Evolutionary conservation across 208 protist genomes (phyloP).

Genomic region (Trypanosoma melophagium): DNA sequence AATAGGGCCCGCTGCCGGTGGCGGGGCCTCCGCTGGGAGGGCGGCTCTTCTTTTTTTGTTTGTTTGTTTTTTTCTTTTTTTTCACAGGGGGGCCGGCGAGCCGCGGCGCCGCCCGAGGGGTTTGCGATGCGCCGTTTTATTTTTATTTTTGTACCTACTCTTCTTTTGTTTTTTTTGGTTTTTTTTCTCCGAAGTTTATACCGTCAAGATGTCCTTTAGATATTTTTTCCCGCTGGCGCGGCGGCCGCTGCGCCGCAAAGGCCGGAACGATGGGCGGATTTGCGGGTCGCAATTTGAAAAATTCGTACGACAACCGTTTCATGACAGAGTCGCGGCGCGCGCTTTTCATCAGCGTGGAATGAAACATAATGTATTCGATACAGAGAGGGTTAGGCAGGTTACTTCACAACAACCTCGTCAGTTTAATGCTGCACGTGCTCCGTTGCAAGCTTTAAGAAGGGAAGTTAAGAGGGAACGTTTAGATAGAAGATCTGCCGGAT

Average conservation of each 20-base stretch:
- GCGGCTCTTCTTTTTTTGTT: too few relatives aligned
- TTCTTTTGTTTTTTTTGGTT: too few relatives aligned
- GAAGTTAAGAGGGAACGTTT: conserved; percentile 30
- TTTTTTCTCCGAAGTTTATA: too few relatives aligned
- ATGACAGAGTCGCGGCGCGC: conserved; percentile 27
- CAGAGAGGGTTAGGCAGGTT: conserved; percentile 15
- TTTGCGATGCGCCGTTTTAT: too few relatives aligned
- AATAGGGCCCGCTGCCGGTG: too few relatives aligned
- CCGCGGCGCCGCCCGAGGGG: too few relatives aligned
- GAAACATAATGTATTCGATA: conserved; percentile 37
- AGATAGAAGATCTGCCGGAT: neutral
- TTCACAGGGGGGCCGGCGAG: too few relatives aligned
- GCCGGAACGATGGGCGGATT: conserved; percentile 36
- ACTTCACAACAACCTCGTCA: neutral
- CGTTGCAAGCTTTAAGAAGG: conserved; percentile 26
- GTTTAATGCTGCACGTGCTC: conserved; percentile 26
- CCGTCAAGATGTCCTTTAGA: conserved; percentile 40
- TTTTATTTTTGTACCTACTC: too few relatives aligned
- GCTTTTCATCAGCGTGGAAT: conserved; percentile 6
- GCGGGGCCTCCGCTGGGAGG: too few relatives aligned
- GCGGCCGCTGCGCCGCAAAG: conserved; percentile 27
- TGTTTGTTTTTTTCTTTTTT: too few relatives aligned
- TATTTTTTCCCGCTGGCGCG: conserved; percentile 39
- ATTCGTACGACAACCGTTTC: conserved; percentile 40
- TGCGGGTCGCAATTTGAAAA: conserved; percentile 33